Base-by-base conservation (phyloP, 805 yeast genomes). In the Lipomyces anomalus region DNA sequence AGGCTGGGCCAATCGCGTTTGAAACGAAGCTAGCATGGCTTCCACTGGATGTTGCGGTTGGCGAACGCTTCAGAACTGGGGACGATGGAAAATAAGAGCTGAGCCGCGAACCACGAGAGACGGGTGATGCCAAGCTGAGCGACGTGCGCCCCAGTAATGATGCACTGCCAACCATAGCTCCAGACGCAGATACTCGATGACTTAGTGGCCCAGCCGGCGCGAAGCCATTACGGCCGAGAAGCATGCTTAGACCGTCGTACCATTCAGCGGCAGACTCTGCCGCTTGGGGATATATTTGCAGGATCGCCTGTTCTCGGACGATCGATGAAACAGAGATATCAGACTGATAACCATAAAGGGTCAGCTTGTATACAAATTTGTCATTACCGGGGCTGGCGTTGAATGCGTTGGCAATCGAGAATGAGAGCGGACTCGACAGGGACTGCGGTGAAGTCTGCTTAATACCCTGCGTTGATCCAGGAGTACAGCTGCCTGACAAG, bases 241-340 rank as follows among this genome's bases (percentile, higher is more conserved):
- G 22, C 3, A 40, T 33, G 35, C 32, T 44, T 26, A 48, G 22
- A 4, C 51, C 52, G 20, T 48, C 52, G 23, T 41, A 41, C 52
- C 52, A 48, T 26, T 48, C 52, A 2, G 40, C 43, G 21, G 35
- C 37, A 9, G 38, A 6, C 6, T 37, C 44, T 18, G 6, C 7
- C 4, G 46, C 26, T 29, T 40, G 43, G 11, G 46, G 39, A 16
- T 26, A 37, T 9, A 48, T 6, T 13, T 48, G 45, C 20, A 48
- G 13, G 22, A 48, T n/a, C 6, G 32, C 18, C 3, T 30, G 13
- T 5, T 47, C 45, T 9, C 30, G 30, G 9, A 26, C 30, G 9
- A 26, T n/a, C n/a, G 17, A 16, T 20, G 22, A 39, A 9, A 20
- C 21, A 35, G 32, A 17, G 1, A 35, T n/a, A 6, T 32, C 16